These are phyloP conservation scores for Populus hybrid DNA, from an alignment of 441 rosid species.

Conservation along the genomic window DNA sequence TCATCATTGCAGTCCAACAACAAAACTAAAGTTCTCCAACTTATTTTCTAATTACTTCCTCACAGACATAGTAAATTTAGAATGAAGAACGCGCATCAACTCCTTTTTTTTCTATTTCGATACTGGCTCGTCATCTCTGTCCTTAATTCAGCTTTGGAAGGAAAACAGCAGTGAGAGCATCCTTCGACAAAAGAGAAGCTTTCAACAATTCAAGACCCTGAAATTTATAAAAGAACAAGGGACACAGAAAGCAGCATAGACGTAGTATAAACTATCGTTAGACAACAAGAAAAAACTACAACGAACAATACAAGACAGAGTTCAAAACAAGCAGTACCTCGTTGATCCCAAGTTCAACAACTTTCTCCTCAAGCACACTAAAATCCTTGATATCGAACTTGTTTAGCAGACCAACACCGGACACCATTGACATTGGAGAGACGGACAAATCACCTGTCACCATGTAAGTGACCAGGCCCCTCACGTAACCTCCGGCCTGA, in stretches of 20 bases:
- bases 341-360: neutral
- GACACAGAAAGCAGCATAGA: neutral
- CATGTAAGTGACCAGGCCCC: slow-evolving; percentile 21
- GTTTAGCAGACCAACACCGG: slow-evolving; percentile 17
- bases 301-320: neutral
- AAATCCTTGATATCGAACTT: slow-evolving; percentile 16
- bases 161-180: slow-evolving; percentile 17
- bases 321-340: slow-evolving; percentile 15
- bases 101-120: no score
- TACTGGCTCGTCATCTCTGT: no score
- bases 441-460: slow-evolving; percentile 26
- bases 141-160: neutral
- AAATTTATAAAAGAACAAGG: no score
- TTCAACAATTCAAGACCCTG: slow-evolving; percentile 24
- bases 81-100: no score
- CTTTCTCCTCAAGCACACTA: slow-evolving; percentile 7
- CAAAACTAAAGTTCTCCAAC: no score
- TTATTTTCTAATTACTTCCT: no score
- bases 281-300: neutral
- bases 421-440: slow-evolving; percentile 22
- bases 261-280: no score
- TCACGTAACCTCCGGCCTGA: slow-evolving; percentile 18
- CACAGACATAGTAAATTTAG: no score
- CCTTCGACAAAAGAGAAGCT: slow-evolving; percentile 23
- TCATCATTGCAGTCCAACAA: no score